Percentiles rank a stretch among this genome's conserved stretches.
These are phyloP conservation scores for Mycena pura DNA, from an alignment of 768 basidiomycete genomes.

Conservation along the genomic window DNA sequence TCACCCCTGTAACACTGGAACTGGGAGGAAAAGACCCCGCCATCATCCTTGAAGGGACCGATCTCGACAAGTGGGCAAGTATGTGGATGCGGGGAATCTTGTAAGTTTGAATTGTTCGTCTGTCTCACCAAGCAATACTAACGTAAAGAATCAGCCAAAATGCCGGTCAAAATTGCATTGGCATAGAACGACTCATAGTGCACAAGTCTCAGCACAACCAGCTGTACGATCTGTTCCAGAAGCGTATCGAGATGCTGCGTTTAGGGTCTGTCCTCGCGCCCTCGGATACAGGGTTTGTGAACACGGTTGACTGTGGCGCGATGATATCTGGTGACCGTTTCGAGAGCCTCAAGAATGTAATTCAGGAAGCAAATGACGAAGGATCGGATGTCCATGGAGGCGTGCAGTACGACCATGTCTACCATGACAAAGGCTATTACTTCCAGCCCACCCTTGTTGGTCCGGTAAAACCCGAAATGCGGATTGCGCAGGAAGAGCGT, in stretches of 20 bases:
- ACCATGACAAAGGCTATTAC: constrained; percentile 76
- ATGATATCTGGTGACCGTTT: constrained; percentile 86
- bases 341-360: constrained; percentile 67
- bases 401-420: constrained; percentile 64
- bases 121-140: not conserved
- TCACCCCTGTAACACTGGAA: constrained; percentile 93
- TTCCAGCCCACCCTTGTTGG: constrained; percentile 90
- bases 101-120: constrained; percentile 54
- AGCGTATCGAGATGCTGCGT: constrained; percentile 75
- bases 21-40: constrained; percentile 96
- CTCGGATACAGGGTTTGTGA: constrained; percentile 70
- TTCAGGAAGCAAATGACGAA: constrained; percentile 67
- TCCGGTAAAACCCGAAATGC: constrained; percentile 72
- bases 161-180: constrained; percentile 96
- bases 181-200: constrained; percentile 92
- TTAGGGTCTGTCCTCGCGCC: constrained; percentile 76
- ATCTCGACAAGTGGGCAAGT: constrained; percentile 80
- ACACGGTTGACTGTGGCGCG: constrained; percentile 83
- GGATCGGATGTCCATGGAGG: constrained; percentile 79
- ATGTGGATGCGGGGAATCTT: constrained; percentile 92
- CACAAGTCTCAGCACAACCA: constrained; percentile 79
- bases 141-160: constrained; percentile 68
- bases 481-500: constrained; percentile 84
- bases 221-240: constrained; percentile 67
- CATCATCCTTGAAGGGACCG: constrained; percentile 85